Base-by-base conservation (phyloP, 2,329 filamentous ascomycete genomes). In the Meredithiella fracta region DNA sequence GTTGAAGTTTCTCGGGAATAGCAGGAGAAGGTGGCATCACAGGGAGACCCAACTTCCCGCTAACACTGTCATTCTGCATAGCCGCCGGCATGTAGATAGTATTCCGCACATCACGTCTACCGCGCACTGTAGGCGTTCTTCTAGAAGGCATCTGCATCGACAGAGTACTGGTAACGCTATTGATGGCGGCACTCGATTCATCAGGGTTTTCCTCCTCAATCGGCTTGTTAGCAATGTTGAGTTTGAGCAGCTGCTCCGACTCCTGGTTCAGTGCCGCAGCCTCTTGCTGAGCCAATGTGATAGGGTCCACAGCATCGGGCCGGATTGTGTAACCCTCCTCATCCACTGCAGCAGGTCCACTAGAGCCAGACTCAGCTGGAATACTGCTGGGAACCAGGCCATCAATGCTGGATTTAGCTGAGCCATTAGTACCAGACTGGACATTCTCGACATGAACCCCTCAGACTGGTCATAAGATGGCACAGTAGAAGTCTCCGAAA, bases 21-120 rank as follows among this genome's bases (percentile, higher is more conserved):
- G 53, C 51, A 3, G 26, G 52, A 4, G 54, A 55, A 22, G 55
- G 40, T 54, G 58, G 49, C 17, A 58, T 37, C 23, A 49, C n/a
- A 50, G 44, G 31, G 3, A 55, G 29, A 6, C 53, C 53, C 31
- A 58, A 50, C 31, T 54, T 51, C 34, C 56, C 53, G n/a, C 54
- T 49, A 20, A 58, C 51, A n/a, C 53, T 56, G 17, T 53, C 49
- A 22, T 53, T 56, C 25, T 53, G 56, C 4, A 29, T 65, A 64
- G 6, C 66, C 61, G 70, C 66, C 8, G 86, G 83, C 60, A 90
- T 75, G 64, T 92, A 91, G 55, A 95, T 82, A 1, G 90, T 96
- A 68, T 94, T 94, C 58, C 91, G 80, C 60, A 94, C 87, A 66
- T 97, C 91, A 65, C 92, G 79, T 59, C 92, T 84, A 53, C 92